Percentiles rank a stretch among this genome's conserved stretches.
These are phyloP conservation scores for Blastobotrys serpentis DNA, from an alignment of 1,139 yeast genomes.

Conservation along the genomic window DNA sequence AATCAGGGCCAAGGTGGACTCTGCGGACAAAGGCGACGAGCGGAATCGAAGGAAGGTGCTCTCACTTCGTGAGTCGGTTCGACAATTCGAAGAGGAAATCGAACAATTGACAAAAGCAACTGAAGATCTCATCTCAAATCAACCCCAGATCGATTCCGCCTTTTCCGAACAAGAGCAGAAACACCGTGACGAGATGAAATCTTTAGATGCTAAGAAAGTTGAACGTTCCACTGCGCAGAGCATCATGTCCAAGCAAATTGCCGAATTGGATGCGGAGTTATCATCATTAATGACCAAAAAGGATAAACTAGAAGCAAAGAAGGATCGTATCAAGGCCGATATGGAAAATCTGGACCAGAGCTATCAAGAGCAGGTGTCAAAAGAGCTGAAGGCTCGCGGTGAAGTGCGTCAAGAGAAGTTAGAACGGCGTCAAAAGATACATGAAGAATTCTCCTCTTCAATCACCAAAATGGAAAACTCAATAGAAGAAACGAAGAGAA, in stretches of 20 bases:
- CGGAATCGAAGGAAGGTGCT: constrained; percentile 35
- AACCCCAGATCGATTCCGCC: constrained; percentile 20
- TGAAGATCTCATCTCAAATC: constrained; percentile 20
- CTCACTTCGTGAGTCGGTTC: constrained; percentile 36
- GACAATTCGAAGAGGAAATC: constrained; percentile 38
- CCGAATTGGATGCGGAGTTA: constrained; percentile 27
- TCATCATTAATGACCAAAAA: constrained; percentile 21
- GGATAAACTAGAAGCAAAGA: constrained; percentile 30
- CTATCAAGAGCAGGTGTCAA: constrained; percentile 18
- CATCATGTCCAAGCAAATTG: constrained; percentile 27
- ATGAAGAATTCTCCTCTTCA: constrained; percentile 38
- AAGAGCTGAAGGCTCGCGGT: constrained; percentile 23
- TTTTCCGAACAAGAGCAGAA: constrained; percentile 23
- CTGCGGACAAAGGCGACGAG: constrained; percentile 39
- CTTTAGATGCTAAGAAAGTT: constrained; percentile 23
- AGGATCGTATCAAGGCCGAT: constrained; percentile 25
- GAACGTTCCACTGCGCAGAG: constrained; percentile 23
- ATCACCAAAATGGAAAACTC: constrained; percentile 39
- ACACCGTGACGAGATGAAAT: constrained; percentile 19
- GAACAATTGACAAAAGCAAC: constrained; percentile 22
- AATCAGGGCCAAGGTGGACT: constrained; percentile 33
- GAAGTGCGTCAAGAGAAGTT: constrained; percentile 24
- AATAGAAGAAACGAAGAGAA: constrained; percentile 29
- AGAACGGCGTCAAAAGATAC: constrained; percentile 28
- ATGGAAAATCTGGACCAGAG: constrained; percentile 20